These are phyloP conservation scores for Myxozyma monticola DNA, from an alignment of 805 yeast genomes.

Conservation along the genomic window DNA sequence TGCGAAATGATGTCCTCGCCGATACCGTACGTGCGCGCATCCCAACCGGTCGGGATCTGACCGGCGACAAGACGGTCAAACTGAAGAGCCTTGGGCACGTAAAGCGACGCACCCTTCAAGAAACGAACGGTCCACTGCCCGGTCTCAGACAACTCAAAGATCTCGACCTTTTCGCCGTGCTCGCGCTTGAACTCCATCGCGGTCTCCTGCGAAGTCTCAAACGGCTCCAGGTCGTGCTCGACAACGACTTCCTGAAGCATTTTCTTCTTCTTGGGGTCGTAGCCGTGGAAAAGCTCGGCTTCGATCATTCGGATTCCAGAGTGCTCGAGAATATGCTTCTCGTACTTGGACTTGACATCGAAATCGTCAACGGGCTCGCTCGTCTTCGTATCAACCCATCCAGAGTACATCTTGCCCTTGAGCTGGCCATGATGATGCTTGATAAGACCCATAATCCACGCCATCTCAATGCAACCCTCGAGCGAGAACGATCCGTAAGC, in stretches of 20 bases:
- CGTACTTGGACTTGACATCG: conserved; percentile 90
- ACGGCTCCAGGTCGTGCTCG: conserved; percentile 95
- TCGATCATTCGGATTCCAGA: conserved; percentile 96
- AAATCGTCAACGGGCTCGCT: conserved; percentile 90
- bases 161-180: conserved; percentile 92
- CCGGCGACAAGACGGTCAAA: conserved; percentile 66
- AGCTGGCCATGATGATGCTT: conserved; percentile 90
- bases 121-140: conserved; percentile 91
- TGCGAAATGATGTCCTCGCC: conserved; percentile 88
- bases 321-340: conserved; percentile 82
- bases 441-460: conserved; percentile 98
- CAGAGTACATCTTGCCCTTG: conserved; percentile 80
- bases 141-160: conserved; percentile 80
- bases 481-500: conserved; percentile 89
- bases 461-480: conserved; percentile 99
- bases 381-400: conserved; percentile 97
- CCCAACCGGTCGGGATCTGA: conserved; percentile 99
- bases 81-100: conserved; percentile 82
- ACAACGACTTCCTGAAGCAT: conserved; percentile 93
- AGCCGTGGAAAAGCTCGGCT: conserved; percentile 91
- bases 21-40: conserved; percentile 91
- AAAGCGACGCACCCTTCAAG: conserved; percentile 88
- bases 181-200: conserved; percentile 92
- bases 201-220: conserved; percentile 91
- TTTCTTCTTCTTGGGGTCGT: conserved; percentile 91